Evolutionary conservation across 768 basidiomycete species (phyloP).

Genomic region (Epithele typhae): DNA sequence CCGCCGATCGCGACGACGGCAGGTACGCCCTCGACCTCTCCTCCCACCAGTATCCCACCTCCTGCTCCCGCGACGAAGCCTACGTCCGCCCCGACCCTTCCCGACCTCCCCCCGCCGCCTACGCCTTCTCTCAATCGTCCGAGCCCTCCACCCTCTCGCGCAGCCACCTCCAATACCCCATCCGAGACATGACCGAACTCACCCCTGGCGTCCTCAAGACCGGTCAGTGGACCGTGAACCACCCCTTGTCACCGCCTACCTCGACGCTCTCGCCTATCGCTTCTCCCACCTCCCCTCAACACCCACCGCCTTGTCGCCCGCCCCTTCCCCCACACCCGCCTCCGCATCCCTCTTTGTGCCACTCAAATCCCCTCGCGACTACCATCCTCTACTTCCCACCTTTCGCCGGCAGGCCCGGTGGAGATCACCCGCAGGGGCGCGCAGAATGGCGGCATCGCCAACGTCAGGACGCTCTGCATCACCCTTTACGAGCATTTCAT

Average conservation of each 20-base stretch:
- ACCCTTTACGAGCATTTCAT: conserved; percentile 8
- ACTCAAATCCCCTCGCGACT: neutral
- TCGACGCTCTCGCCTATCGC: conserved; percentile 39
- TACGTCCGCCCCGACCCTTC: conserved; percentile 22
- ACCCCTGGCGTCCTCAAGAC: conserved; percentile 33
- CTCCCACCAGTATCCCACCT: conserved; percentile 29
- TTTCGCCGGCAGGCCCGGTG: neutral
- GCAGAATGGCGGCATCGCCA: conserved; percentile 9
- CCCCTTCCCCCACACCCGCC: neutral
- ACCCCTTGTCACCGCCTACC: conserved; percentile 47
- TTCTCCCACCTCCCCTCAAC: conserved; percentile 25
- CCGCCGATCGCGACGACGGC: conserved; percentile 11
- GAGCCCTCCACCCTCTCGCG: conserved; percentile 18
- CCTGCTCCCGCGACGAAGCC: conserved; percentile 31
- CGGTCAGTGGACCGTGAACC: conserved; percentile 41
- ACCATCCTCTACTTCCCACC: neutral
- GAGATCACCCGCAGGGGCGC: conserved; percentile 9
- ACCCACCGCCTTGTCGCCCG: neutral
- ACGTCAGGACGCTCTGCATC: conserved; percentile 5
- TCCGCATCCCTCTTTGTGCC: too few relatives aligned
- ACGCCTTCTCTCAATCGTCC: conserved; percentile 19
- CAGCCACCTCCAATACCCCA: conserved; percentile 17
- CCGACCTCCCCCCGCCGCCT: conserved; percentile 22
- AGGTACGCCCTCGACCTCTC: conserved; percentile 21
- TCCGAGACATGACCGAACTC: conserved; percentile 22